Evolutionary conservation across 306 rosid genomes (phyloP).

Genomic region (Cyclanthera cordifolia): DNA sequence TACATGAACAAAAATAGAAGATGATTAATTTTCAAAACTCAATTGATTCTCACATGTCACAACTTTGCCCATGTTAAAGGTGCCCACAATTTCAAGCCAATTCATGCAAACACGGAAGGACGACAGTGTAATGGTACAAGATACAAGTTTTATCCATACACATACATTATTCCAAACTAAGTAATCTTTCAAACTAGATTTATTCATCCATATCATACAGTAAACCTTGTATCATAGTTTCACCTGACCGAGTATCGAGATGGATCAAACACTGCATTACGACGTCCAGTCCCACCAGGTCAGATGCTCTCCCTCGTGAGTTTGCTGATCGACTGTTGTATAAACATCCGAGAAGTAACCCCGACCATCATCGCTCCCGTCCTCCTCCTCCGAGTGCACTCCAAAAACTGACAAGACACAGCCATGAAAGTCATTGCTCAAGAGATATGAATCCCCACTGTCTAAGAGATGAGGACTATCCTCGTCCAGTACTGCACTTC

Average conservation of each 20-base stretch:
- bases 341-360: conserved; percentile 56
- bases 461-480: conserved; percentile 63
- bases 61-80: not conserved
- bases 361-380: conserved; percentile 58
- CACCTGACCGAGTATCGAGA: no score
- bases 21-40: no score
- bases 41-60: not conserved
- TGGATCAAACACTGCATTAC: no score
- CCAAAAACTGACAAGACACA: conserved; percentile 27
- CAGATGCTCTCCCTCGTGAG: conserved; percentile 45
- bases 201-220: no score
- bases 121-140: no score
- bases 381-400: conserved; percentile 67
- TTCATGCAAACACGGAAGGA: no score
- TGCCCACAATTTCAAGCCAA: not conserved
- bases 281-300: conserved; percentile 67
- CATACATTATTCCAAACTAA: no score
- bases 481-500: conserved; percentile 80
- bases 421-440: conserved; percentile 36
- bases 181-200: no score
- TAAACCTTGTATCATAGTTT: no score
- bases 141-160: no score
- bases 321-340: conserved; percentile 36
- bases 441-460: conserved; percentile 73
- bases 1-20: no score